These are phyloP conservation scores for Mortierella sp. DNA, from an alignment of 371 early-diverging fungal species.

Conservation along the genomic window DNA sequence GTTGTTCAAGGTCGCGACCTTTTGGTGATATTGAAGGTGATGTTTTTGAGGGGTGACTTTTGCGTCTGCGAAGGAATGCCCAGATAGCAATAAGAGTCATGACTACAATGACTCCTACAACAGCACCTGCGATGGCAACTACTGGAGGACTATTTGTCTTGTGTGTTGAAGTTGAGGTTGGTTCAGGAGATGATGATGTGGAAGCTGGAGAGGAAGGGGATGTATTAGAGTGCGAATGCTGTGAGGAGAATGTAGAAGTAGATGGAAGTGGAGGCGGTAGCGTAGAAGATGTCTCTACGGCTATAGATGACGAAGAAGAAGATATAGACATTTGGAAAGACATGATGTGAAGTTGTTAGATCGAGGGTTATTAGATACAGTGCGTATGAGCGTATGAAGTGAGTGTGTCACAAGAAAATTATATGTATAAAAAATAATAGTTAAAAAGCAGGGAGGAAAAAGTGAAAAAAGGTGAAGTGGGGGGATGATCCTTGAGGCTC, in stretches of 20 bases:
- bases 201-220: neutral
- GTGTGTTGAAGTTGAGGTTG: neutral
- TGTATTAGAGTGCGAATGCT: neutral
- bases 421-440: neutral
- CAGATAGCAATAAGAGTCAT: slow-evolving; percentile 15
- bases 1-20: slow-evolving; percentile 15
- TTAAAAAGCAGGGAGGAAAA: neutral
- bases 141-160: slow-evolving; percentile 9
- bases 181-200: neutral
- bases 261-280: neutral
- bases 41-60: slow-evolving; percentile 10
- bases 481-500: neutral
- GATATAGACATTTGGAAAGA: neutral
- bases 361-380: neutral
- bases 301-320: neutral
- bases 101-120: slow-evolving; percentile 20
- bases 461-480: neutral
- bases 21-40: slow-evolving; percentile 9
- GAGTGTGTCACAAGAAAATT: neutral
- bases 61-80: slow-evolving; percentile 18
- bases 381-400: neutral
- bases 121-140: slow-evolving; percentile 18
- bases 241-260: neutral
- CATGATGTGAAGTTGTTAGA: neutral
- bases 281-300: neutral